Conservation (phyloP, 2,329 filamentous ascomycete genomes). For the Ophiostoma populinum region DNA sequence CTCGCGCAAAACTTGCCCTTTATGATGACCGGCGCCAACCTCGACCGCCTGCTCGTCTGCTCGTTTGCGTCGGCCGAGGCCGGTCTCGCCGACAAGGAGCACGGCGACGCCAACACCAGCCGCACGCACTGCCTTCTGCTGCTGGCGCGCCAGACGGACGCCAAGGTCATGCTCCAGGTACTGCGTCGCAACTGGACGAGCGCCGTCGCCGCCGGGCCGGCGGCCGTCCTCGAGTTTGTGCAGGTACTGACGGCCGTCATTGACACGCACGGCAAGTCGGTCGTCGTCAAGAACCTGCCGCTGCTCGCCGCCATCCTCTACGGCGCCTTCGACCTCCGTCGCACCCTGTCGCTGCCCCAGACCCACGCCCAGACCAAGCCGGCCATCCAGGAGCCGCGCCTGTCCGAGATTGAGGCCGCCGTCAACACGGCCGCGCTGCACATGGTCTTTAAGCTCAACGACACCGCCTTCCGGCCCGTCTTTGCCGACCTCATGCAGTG, state of each 20-base stretch:
- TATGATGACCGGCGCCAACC: conserved; percentile 63
- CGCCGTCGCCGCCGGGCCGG: conserved; percentile 40
- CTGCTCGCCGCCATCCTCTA: conserved; percentile 50
- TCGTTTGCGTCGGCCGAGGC: conserved; percentile 56
- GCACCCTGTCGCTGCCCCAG: conserved; percentile 15
- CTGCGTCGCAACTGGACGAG: conserved; percentile 55
- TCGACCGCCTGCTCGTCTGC: conserved; percentile 53
- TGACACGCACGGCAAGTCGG: conserved; percentile 60
- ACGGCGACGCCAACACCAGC: conserved; percentile 44
- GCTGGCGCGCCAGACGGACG: conserved; percentile 59
- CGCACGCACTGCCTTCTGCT: conserved; percentile 54
- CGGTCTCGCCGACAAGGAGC: conserved; percentile 36
- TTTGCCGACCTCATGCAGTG: conserved; percentile 79
- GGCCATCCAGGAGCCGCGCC: conserved; percentile 21
- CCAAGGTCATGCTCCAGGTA: conserved; percentile 57
- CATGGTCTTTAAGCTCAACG: conserved; percentile 94
- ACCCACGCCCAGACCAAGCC: not conserved
- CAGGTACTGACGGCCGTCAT: conserved; percentile 53
- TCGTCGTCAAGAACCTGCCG: conserved; percentile 57
- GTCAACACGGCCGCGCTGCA: conserved; percentile 60
- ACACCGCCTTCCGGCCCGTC: conserved; percentile 79
- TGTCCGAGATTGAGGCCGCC: conserved; percentile 43
- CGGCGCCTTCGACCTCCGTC: conserved; percentile 46
- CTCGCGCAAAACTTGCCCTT: conserved; percentile 73
- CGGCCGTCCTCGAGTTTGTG: conserved; percentile 53